Percentiles rank a stretch among this genome's conserved stretches.
Evolutionary conservation across 129 eudicot species (phyloP).

Genomic region (Pseudognaphalium luteoalbum): DNA sequence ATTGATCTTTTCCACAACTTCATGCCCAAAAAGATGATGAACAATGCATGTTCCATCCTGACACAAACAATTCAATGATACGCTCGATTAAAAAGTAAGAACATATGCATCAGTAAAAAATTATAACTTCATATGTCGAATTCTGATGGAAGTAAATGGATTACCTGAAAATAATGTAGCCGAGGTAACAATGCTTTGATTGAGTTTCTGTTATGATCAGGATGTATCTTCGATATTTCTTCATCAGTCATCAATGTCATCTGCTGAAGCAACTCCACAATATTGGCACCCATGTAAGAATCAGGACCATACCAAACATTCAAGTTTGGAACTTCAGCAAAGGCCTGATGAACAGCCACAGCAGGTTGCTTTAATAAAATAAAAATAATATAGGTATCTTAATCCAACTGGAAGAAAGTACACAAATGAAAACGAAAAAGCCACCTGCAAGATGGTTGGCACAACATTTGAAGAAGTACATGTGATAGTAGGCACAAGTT

Average conservation of each 20-base stretch:
- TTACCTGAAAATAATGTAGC: conserved; percentile 81
- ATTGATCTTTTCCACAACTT: conserved; percentile 85
- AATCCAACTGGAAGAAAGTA: background rate
- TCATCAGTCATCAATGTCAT: conserved; percentile 93
- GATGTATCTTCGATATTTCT: conserved; percentile 85
- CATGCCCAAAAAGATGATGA: conserved; percentile 92
- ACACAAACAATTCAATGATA: conserved; percentile 10
- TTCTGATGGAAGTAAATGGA: background rate
- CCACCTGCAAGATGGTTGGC: conserved; percentile 95
- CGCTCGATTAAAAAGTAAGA: background rate
- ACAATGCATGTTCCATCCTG: conserved; percentile 98
- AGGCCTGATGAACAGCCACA: conserved; percentile 55
- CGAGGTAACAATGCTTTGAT: conserved; percentile 77
- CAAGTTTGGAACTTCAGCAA: conserved; percentile 79
- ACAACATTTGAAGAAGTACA: conserved; percentile 98
- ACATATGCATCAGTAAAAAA: background rate
- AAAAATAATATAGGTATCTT: background rate
- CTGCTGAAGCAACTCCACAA: conserved; percentile 75
- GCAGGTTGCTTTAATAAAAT: conserved; percentile 20
- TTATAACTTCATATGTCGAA: background rate
- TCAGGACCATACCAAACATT: conserved; percentile 94
- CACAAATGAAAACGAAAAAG: conserved; percentile 17
- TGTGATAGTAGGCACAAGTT: conserved; percentile 91
- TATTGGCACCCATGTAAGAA: conserved; percentile 99
- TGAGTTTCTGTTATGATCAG: conserved; percentile 61